A percentile compares a stretch with the other conserved stretches of the same genome.
Conservation (phyloP, 2,329 filamentous ascomycete species). For the Hymenoscyphus albidus region DNA sequence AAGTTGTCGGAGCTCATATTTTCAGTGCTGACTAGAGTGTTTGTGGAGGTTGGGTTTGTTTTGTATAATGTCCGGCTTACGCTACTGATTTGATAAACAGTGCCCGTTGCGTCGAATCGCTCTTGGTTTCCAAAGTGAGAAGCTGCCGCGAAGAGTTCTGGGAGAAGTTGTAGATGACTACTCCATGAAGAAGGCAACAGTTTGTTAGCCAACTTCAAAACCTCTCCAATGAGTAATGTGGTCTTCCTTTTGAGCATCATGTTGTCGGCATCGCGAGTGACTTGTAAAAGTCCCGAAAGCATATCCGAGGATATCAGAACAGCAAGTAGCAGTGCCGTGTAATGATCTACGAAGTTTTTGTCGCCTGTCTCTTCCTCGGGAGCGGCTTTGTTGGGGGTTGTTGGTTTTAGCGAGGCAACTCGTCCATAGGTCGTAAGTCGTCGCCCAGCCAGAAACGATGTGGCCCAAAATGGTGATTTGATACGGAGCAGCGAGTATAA, state of each 20-base stretch:
- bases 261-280: slow-evolving; percentile 66
- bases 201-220: slow-evolving; percentile 83
- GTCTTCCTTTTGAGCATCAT: slow-evolving; percentile 78
- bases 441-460: slow-evolving; percentile 88
- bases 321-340: slow-evolving; percentile 82
- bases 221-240: slow-evolving; percentile 84
- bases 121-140: slow-evolving; percentile 66
- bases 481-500: slow-evolving; percentile 79
- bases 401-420: slow-evolving; percentile 74
- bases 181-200: slow-evolving; percentile 80
- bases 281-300: slow-evolving; percentile 55
- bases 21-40: slow-evolving; percentile 24
- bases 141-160: slow-evolving; percentile 76
- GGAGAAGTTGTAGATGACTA: slow-evolving; percentile 79
- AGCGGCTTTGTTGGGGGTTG: slow-evolving; percentile 43
- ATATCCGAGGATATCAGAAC: slow-evolving; percentile 81
- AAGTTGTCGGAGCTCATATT: slow-evolving; percentile 44
- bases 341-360: slow-evolving; percentile 89
- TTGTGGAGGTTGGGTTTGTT: slow-evolving; percentile 52
- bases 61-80: slow-evolving; percentile 90
- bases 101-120: slow-evolving; percentile 78
- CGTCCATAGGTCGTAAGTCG: slow-evolving; percentile 94
- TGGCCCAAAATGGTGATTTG: slow-evolving; percentile 91
- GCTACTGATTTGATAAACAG: slow-evolving; percentile 97
- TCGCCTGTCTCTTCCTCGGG: slow-evolving; percentile 65